Conservation (phyloP, 2,329 filamentous ascomycete genomes). For the Beauveria sp. region DNA sequence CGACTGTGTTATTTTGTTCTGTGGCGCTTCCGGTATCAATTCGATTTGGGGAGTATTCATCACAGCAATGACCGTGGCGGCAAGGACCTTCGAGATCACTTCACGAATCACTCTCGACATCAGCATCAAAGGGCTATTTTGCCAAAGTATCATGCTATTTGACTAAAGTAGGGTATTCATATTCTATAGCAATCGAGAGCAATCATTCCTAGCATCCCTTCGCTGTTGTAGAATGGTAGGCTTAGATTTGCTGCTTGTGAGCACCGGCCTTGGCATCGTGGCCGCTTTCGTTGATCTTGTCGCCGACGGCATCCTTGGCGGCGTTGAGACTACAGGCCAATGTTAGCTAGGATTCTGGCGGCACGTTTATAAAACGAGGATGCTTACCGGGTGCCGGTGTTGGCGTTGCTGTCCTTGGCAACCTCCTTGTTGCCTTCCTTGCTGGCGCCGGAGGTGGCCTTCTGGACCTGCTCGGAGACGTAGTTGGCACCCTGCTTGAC, state of each 20-base stretch:
- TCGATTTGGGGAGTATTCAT: no score
- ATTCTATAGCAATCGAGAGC: neutral
- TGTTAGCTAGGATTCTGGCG: neutral
- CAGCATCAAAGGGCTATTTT: neutral
- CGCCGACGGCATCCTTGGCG: constrained; percentile 40
- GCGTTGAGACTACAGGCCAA: constrained; percentile 31
- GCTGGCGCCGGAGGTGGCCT: constrained; percentile 45
- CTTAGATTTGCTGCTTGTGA: constrained; percentile 35
- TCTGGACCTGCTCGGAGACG: constrained; percentile 55
- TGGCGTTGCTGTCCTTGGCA: constrained; percentile 53
- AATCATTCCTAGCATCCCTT: neutral
- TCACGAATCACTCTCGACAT: no score
- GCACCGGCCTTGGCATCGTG: constrained; percentile 32
- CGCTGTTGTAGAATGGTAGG: neutral
- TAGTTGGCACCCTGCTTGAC: constrained; percentile 58
- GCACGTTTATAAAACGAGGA: neutral
- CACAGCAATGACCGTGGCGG: no score
- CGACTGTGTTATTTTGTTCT: neutral
- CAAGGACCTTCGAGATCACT: no score
- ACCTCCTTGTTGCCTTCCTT: constrained; percentile 65
- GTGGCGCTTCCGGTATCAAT: no score
- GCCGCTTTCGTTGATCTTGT: constrained; percentile 36
- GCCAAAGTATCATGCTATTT: neutral
- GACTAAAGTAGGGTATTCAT: constrained; percentile 9
- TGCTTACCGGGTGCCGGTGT: constrained; percentile 44